phyloP scores from a whole-genome alignment of 2,329 filamentous ascomycete genomes.

The Talaromyces sp. region DNA sequence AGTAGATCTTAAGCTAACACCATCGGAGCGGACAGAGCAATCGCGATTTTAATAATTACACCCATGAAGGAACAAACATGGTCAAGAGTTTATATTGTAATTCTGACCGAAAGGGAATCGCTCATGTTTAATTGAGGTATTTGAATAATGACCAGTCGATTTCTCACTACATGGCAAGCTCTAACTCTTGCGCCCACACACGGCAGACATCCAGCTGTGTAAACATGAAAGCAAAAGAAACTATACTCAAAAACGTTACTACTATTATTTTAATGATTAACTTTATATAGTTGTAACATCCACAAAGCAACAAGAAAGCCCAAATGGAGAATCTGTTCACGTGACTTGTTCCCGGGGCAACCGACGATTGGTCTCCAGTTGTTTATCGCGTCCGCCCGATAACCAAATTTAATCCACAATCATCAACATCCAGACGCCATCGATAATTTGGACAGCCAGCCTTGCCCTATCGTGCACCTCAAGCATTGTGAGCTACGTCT shows the following conservation, averaged over 20 bases:
- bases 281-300: background rate
- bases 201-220: background rate
- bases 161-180: background rate
- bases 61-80: background rate
- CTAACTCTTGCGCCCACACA: background rate
- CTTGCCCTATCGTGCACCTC: background rate
- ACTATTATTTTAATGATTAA: no score
- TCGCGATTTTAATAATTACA: background rate
- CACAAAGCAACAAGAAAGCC: background rate
- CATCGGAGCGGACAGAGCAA: background rate
- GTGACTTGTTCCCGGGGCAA: slow-evolving; percentile 29
- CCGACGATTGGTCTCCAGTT: slow-evolving; percentile 15
- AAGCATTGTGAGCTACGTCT: background rate
- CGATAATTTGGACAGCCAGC: background rate
- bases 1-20: background rate
- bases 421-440: background rate
- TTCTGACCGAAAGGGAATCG: background rate
- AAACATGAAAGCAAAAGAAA: background rate
- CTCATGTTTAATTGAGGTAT: background rate
- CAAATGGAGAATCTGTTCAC: slow-evolving; percentile 12
- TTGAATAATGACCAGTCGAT: background rate
- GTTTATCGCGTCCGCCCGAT: slow-evolving; percentile 23
- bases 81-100: background rate
- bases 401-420: background rate
- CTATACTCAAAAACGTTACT: no score